phyloP scores from a whole-genome alignment of 2,329 filamentous ascomycete genomes.

The Huntiella abstrusa region DNA sequence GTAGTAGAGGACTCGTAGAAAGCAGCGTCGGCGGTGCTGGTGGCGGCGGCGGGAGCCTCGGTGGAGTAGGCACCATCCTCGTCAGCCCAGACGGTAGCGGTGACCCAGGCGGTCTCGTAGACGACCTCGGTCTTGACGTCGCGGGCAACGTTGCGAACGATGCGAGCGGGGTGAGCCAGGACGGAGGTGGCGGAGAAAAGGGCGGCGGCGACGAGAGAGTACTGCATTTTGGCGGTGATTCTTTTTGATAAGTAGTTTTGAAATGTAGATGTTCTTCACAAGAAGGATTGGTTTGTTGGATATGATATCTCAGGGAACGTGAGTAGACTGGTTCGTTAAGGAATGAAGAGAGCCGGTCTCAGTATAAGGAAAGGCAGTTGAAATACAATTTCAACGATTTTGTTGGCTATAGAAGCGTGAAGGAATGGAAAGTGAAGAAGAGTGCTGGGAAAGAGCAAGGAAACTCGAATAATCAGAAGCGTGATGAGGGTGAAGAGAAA shows the following conservation, averaged over 20 bases:
- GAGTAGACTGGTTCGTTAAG: constrained; percentile 2
- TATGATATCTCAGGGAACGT: constrained; percentile 3
- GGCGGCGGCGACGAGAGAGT: constrained; percentile 22
- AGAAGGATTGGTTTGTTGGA: background rate
- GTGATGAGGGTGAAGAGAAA: constrained; percentile 3
- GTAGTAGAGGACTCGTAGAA: constrained; percentile 18
- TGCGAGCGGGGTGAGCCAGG: constrained; percentile 31
- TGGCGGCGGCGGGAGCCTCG: constrained; percentile 9
- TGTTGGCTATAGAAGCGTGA: constrained; percentile 9
- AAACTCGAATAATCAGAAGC: constrained; percentile 1
- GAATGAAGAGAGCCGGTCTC: constrained; percentile 9
- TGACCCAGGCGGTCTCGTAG: constrained; percentile 21
- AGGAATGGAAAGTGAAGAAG: constrained; percentile 9
- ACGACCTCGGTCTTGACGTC: constrained; percentile 19
- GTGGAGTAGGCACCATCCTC: constrained; percentile 9
- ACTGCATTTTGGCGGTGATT: constrained; percentile 24
- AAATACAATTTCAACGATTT: constrained; percentile 6
- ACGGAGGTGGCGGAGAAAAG: constrained; percentile 23
- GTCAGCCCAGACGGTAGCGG: constrained; percentile 29
- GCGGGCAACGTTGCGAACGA: constrained; percentile 16
- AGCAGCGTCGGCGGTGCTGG: constrained; percentile 15
- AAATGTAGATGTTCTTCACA: constrained; percentile 4
- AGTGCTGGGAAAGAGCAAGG: constrained; percentile 5
- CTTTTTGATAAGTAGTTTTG: constrained; percentile 12
- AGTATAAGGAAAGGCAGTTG: background rate